Base-by-base conservation (phyloP, 2,329 filamentous ascomycete species). In the Trichoderma aggressivum region DNA sequence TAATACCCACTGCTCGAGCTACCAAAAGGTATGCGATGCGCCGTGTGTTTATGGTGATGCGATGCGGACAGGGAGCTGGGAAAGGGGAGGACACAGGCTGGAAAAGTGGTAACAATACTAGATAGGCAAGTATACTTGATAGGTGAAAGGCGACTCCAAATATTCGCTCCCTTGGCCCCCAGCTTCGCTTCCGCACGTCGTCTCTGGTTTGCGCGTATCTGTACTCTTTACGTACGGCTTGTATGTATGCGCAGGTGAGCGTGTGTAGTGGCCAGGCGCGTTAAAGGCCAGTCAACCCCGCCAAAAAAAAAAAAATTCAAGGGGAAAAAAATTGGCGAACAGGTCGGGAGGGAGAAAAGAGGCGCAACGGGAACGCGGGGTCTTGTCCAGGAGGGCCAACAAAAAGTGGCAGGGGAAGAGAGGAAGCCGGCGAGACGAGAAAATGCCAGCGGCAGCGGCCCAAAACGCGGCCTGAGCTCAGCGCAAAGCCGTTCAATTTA, bases 221-320 rank as follows among this genome's bases (percentile, higher is more conserved):
- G 58, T 70, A 56, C 67, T 64, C n/a, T 21, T 47, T 34, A 47
- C 24, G 60, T 47, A 16, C 34, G 43, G 43, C 43, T 50, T 36
- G 55, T 59, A 59, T 32, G 55, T 71, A 21, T 60, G 39, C 58
- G 61, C 28, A 53, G 53, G 28, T 70, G 58, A 36, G 36, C 24
- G 55, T 59, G 24, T 64, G 69, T 60, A 63, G 69, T 63, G 58
- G 63, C 53, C 32, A 71, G 64, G 60, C 65, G 56, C 65, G 65
- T 68, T 50, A 68, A 60, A 68, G 56, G 39, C 65, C 39, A 60
- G 47, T 67, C 24, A 62, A 71, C 70, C 70, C 70, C 70, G 62
- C 70, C 63, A 71, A 67, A 71, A 63, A 60, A 70, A 71, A 70
- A 70, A 62, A n/a, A n/a, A n/a, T 56, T 61, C 24, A 55, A 71